phyloP scores from a whole-genome alignment of 352 stramenopile genomes.

The Pythium volutum region DNA sequence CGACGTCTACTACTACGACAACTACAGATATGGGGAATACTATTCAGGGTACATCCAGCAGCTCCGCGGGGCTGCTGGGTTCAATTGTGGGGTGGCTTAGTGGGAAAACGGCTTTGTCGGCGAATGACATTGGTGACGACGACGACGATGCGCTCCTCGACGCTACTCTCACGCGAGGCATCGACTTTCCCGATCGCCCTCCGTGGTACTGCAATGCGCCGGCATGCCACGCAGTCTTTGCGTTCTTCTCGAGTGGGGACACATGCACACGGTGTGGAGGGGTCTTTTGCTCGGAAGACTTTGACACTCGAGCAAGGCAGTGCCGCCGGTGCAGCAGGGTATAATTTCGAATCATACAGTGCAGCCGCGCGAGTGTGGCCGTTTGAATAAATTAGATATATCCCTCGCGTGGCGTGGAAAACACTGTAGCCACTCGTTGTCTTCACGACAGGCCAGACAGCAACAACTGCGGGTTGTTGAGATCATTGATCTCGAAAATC shows the following conservation, averaged over 20 bases:
- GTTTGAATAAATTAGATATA: slow-evolving; percentile 22
- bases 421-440: background rate
- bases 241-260: slow-evolving; percentile 53
- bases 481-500: slow-evolving; percentile 21
- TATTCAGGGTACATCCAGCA: slow-evolving; percentile 14
- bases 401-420: background rate
- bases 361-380: background rate
- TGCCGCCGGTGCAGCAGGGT: slow-evolving; percentile 2
- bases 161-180: background rate
- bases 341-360: background rate
- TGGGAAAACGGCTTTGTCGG: background rate
- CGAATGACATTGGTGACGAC: background rate
- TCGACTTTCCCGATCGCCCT: slow-evolving; percentile 53
- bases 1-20: slow-evolving; percentile 12
- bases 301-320: slow-evolving; percentile 15
- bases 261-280: slow-evolving; percentile 49
- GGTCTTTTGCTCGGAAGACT: slow-evolving; percentile 58
- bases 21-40: slow-evolving; percentile 14
- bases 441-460: slow-evolving; percentile 3
- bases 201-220: slow-evolving; percentile 73
- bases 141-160: background rate
- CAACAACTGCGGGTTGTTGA: slow-evolving; percentile 14
- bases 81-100: slow-evolving; percentile 17
- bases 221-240: slow-evolving; percentile 61
- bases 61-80: slow-evolving; percentile 7